Base-by-base conservation (phyloP, 2,329 filamentous ascomycete genomes). In the Colletotrichum trifolii region DNA sequence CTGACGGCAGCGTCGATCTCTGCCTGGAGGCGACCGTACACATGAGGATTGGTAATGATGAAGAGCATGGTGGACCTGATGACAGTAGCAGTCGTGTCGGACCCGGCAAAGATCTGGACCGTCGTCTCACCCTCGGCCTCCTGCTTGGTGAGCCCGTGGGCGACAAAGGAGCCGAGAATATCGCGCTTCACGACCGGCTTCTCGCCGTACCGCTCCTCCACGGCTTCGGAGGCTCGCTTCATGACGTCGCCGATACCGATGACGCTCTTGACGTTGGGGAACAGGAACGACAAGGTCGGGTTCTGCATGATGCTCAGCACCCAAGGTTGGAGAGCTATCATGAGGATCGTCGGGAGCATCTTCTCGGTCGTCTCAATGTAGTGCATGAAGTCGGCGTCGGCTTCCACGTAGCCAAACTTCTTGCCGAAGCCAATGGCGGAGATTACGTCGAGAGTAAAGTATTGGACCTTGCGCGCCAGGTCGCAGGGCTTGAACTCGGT, bases 81-180 rank as follows among this genome's bases (percentile, higher is more conserved):
- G 1, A 81, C 81, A 0, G 83, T 85, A 0, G 87, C 84, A 0
- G 85, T 86, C 8, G 84, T 87, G 64, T 89, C 86, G 0, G 84
- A 85, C 6, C 86, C 86, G 5, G 85, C 86, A 5, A 85, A 36
- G 46, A 77, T 75, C 60, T 78, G 73, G 49, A 75, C 70, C 10
- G 78, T 70, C 0, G 76, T 69, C 64, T 79, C 79, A 64, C 84
- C 81, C 40, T 82, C 75, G 54, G 74, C 74, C 53, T 77, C 73
- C 17, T 71, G 68, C 49, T 70, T 73, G 12, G 68, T 72, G 25
- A 79, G 67, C n/a, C 77, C 78, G 53, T 79, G 74, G 2, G 70
- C 68, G 35, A 78, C 69, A 56, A 78, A 78, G 2, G 75, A 77
- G 33, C 76, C 77, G 13, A 78, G 70, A 73, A 79, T 79, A 57